phyloP scores from a whole-genome alignment of 805 yeast species.

The Yamadazyma takamatsuzukensis region DNA sequence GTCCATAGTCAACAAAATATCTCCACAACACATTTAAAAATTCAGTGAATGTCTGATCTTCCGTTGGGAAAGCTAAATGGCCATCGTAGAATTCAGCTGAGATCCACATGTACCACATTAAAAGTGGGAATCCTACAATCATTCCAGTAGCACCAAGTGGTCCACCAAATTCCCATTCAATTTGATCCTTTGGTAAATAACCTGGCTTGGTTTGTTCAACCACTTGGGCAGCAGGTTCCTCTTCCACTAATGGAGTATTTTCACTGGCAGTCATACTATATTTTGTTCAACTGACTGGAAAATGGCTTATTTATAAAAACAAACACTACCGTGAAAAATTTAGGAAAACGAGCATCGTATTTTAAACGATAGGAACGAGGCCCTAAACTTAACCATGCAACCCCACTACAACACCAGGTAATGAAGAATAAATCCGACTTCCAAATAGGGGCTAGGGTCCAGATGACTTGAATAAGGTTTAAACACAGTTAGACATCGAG shows the following conservation, averaged over 20 bases:
- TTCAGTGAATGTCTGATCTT: slow-evolving; percentile 49
- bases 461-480: too few relatives aligned
- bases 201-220: slow-evolving; percentile 15
- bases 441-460: neutral
- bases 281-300: too few relatives aligned
- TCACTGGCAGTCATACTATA: slow-evolving; percentile 2
- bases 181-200: slow-evolving; percentile 42
- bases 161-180: slow-evolving; percentile 92
- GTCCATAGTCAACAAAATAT: slow-evolving; percentile 48
- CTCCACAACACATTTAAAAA: slow-evolving; percentile 44
- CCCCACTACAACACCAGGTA: too few relatives aligned
- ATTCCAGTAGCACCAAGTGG: slow-evolving; percentile 84
- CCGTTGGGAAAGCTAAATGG: slow-evolving; percentile 61
- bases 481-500: too few relatives aligned
- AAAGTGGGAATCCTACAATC: slow-evolving; percentile 87
- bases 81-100: slow-evolving; percentile 80
- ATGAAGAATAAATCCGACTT: too few relatives aligned
- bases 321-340: too few relatives aligned
- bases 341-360: too few relatives aligned
- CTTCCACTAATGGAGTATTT: slow-evolving; percentile 6
- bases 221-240: neutral
- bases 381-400: too few relatives aligned
- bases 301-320: too few relatives aligned
- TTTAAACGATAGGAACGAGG: too few relatives aligned
- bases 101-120: slow-evolving; percentile 98